A percentile compares a stretch with the other conserved stretches of the same genome.
Evolutionary conservation across 2,329 filamentous ascomycete species (phyloP).

Genomic region (Tolypocladium cylindrosporum): DNA sequence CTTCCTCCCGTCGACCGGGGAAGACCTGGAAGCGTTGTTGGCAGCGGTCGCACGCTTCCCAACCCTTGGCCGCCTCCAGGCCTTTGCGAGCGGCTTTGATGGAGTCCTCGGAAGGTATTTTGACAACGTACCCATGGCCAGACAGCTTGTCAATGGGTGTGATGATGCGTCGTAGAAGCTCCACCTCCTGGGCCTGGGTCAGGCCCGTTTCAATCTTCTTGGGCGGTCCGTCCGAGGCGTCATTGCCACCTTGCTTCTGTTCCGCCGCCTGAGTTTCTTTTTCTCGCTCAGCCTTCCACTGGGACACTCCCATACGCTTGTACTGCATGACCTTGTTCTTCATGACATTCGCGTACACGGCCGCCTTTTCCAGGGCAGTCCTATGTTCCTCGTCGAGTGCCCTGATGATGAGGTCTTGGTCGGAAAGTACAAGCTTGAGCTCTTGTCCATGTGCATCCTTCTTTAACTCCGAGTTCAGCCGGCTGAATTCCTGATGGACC

Average conservation of each 20-base stretch:
- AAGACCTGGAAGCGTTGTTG: slow-evolving; percentile 83
- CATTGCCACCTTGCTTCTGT: slow-evolving; percentile 19
- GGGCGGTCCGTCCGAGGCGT: slow-evolving; percentile 22
- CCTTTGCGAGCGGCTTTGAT: slow-evolving; percentile 57
- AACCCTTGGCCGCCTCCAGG: slow-evolving; percentile 58
- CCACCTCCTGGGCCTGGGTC: slow-evolving; percentile 54
- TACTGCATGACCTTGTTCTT: slow-evolving; percentile 70
- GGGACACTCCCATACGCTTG: slow-evolving; percentile 60
- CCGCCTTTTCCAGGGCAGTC: slow-evolving; percentile 53
- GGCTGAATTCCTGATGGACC: slow-evolving; percentile 54
- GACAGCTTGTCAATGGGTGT: slow-evolving; percentile 56
- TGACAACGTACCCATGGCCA: slow-evolving; percentile 64
- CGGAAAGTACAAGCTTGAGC: slow-evolving; percentile 43
- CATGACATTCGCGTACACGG: slow-evolving; percentile 74
- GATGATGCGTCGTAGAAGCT: slow-evolving; percentile 50
- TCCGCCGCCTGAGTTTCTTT: slow-evolving; percentile 25
- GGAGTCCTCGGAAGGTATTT: slow-evolving; percentile 53
- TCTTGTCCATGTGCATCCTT: slow-evolving; percentile 39
- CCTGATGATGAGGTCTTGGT: slow-evolving; percentile 57
- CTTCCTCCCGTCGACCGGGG: slow-evolving; percentile 68
- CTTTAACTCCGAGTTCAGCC: slow-evolving; percentile 54
- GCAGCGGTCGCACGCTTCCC: slow-evolving; percentile 86
- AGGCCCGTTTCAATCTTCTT: slow-evolving; percentile 61
- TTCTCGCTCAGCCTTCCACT: slow-evolving; percentile 59
- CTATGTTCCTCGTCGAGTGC: slow-evolving; percentile 72